Conservation (phyloP, 768 basidiomycete species). For the Tricholoma saponaceum region DNA sequence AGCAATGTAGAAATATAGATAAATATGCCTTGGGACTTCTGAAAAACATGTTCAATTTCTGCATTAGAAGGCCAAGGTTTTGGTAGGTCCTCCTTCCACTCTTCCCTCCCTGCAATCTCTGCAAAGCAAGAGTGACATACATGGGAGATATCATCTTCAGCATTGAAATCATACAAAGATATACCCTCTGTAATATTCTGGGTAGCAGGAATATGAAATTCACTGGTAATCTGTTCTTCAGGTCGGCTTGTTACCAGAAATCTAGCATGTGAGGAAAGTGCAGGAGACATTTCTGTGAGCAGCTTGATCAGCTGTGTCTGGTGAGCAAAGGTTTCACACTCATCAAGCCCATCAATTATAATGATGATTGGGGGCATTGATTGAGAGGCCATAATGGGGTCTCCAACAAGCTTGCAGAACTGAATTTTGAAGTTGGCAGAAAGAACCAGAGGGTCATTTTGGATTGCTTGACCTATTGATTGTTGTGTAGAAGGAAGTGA, state of each 20-base stretch:
- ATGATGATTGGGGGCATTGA: background rate
- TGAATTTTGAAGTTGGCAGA: background rate
- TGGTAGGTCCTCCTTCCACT: background rate
- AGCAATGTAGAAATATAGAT: background rate
- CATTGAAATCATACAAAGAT: background rate
- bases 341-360: no score
- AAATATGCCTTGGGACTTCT: background rate
- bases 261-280: no score
- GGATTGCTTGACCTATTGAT: background rate
- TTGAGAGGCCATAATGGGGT: background rate
- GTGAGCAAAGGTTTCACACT: background rate
- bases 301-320: background rate
- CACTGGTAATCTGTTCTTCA: background rate
- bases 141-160: background rate
- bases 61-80: background rate
- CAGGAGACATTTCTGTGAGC: background rate
- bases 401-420: background rate
- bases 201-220: background rate
- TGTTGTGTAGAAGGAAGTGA: no score
- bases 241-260: constrained; percentile 1
- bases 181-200: background rate
- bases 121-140: background rate
- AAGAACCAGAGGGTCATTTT: background rate
- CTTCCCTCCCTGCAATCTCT: background rate
- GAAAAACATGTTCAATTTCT: background rate